Evolutionary conservation across 805 yeast genomes (phyloP).

Genomic region (Cyberlindnera amylophila): DNA sequence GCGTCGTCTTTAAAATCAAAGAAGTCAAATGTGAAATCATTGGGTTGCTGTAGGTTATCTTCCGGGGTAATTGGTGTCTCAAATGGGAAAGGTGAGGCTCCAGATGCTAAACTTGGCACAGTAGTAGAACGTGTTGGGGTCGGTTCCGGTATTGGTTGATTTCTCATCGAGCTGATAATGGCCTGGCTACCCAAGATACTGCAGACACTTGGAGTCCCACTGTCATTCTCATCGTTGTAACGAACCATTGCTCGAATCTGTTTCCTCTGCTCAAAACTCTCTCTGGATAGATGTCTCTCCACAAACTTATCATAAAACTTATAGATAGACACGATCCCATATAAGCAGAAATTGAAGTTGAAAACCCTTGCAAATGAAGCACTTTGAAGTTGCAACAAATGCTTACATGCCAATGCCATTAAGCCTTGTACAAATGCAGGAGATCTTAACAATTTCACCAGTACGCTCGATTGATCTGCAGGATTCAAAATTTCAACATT

Average conservation of each 20-base stretch:
- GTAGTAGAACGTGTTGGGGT: neutral
- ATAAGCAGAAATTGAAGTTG: constrained; percentile 9
- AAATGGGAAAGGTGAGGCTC: no score
- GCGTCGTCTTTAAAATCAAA: constrained; percentile 15
- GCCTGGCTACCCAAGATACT: neutral
- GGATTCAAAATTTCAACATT: constrained; percentile 18
- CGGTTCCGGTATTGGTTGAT: neutral
- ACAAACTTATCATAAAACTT: constrained; percentile 12
- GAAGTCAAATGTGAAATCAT: constrained; percentile 8
- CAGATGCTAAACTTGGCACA: neutral
- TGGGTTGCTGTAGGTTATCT: no score
- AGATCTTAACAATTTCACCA: constrained; percentile 4
- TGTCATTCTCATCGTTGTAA: constrained; percentile 3
- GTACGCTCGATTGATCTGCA: neutral
- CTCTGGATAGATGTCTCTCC: constrained; percentile 3
- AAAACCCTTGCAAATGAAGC: constrained; percentile 7
- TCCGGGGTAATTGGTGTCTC: no score
- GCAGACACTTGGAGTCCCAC: no score
- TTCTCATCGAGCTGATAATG: neutral
- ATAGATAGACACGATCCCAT: constrained; percentile 11
- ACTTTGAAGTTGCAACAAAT: constrained; percentile 10
- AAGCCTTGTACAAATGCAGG: constrained; percentile 12
- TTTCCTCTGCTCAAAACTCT: constrained; percentile 1
- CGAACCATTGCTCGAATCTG: constrained; percentile 4
- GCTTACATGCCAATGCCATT: constrained; percentile 14